Base-by-base conservation (phyloP, 164 flowering plant species). In the Cinnamomum micranthum region DNA sequence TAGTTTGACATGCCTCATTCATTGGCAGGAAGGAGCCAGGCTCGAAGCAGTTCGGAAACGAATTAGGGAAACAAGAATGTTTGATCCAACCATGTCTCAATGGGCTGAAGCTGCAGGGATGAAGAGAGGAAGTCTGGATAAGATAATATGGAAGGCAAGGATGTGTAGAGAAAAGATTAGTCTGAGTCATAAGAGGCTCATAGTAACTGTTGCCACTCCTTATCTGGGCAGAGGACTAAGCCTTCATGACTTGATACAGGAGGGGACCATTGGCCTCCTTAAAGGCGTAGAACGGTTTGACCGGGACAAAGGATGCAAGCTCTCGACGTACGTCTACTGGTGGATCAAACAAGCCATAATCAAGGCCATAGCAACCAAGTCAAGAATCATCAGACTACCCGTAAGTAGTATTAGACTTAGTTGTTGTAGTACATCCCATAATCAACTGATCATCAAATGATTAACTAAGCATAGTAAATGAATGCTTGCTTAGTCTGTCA, bases 261-360 rank as follows among this genome's bases (percentile, higher is more conserved):
- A 87, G 77, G 95, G 93, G 25, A 80, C 85, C 85, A 83, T 87
- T 11, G 93, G 95, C 17, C 91, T 91, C 28, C 83, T 91, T 31
- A 81, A 81, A 58, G 93, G 92, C 20, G 91, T 84, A 0, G 83
- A 84, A 79, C 84, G 74, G 66, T 91, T 86, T 72, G 88, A 89
- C 73, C 86, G 87, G 6, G 65, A 72, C 31, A 85, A 80, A 76
- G 95, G 93, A 13, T 81, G 79, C 70, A 91, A 89, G 81, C 80
- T 91, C 13, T 91, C 95, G 4, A 89, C 95, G 0, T 91, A 91
- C 77, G 90, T 76, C 41, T 86, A 88, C 70, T 91, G 91, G 92
- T 91, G 95, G 95, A 89, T 91, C 71, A 89, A 77, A 73, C 93
- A 91, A 79, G 88, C 90, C 50, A 85, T 91, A 17, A 72, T 81